Percentiles rank a stretch among this genome's conserved stretches.
Evolutionary conservation across 345 rosid genomes (phyloP).

Genomic region (Orychophragmus violaceus): DNA sequence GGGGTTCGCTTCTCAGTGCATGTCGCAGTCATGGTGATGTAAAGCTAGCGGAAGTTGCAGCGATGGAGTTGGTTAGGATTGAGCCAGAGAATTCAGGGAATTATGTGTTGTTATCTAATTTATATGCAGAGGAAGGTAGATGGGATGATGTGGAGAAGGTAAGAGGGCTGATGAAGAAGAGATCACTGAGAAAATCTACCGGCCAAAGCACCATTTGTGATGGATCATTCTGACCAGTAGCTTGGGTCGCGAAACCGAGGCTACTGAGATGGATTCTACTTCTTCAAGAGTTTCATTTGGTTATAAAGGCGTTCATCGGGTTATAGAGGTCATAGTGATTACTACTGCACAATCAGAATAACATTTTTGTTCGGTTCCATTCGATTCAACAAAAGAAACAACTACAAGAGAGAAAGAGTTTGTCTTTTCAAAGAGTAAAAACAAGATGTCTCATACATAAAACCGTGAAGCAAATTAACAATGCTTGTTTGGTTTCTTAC

Average conservation of each 20-base stretch:
- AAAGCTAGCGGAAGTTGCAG: slow-evolving; percentile 51
- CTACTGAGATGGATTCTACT: too few relatives aligned
- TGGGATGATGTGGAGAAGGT: slow-evolving; percentile 64
- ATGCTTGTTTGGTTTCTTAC: slow-evolving; percentile 7
- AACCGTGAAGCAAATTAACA: neutral
- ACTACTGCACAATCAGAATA: neutral
- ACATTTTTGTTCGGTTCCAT: neutral
- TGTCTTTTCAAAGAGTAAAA: neutral
- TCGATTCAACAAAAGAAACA: neutral
- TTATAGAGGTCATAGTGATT: neutral
- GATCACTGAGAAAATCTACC: slow-evolving; percentile 36
- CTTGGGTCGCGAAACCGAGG: too few relatives aligned
- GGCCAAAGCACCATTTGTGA: slow-evolving; percentile 39
- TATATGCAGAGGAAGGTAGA: slow-evolving; percentile 61
- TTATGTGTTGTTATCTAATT: slow-evolving; percentile 59
- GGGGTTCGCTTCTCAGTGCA: slow-evolving; percentile 70
- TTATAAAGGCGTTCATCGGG: too few relatives aligned
- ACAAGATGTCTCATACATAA: neutral
- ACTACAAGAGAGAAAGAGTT: slow-evolving; percentile 5
- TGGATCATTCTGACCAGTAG: neutral
- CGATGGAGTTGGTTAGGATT: slow-evolving; percentile 45
- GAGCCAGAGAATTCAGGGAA: slow-evolving; percentile 71
- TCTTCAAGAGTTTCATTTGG: too few relatives aligned
- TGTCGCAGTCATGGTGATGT: slow-evolving; percentile 57
- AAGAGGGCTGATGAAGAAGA: slow-evolving; percentile 48